phyloP scores from a whole-genome alignment of 1,284 basidiomycete genomes.

The Cutaneotrichosporon sp. region DNA sequence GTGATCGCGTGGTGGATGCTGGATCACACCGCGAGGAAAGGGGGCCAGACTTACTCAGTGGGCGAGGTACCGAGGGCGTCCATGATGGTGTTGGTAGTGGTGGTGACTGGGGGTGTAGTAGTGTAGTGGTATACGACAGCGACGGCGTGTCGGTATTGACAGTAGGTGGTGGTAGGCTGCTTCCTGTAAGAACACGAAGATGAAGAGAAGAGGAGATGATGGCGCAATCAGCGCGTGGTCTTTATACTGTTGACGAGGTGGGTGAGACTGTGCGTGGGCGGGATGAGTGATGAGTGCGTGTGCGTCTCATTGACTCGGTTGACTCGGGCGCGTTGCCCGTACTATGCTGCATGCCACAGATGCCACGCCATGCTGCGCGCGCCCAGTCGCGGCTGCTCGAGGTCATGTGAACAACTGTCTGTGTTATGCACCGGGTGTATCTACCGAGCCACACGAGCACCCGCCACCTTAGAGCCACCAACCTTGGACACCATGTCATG shows the following conservation, averaged over 20 bases:
- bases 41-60: slow-evolving; percentile 35
- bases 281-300: not conserved
- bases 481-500: no score
- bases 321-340: no score
- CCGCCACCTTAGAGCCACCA: not conserved
- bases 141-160: not conserved
- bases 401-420: not conserved
- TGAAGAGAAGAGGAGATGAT: not conserved
- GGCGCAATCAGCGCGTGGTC: not conserved
- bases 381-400: no score
- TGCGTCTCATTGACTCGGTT: no score
- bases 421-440: not conserved
- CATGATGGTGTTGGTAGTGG: slow-evolving; percentile 18
- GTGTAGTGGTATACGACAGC: not conserved
- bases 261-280: not conserved
- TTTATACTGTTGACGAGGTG: not conserved
- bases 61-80: slow-evolving; percentile 35
- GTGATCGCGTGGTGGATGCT: no score
- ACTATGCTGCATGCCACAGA: no score
- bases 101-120: not conserved
- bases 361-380: no score
- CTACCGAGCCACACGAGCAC: no score
- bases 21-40: not conserved
- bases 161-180: not conserved
- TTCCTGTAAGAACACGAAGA: no score